Conservation (phyloP, 2,329 filamentous ascomycete genomes). For the Westerdykella sp. region DNA sequence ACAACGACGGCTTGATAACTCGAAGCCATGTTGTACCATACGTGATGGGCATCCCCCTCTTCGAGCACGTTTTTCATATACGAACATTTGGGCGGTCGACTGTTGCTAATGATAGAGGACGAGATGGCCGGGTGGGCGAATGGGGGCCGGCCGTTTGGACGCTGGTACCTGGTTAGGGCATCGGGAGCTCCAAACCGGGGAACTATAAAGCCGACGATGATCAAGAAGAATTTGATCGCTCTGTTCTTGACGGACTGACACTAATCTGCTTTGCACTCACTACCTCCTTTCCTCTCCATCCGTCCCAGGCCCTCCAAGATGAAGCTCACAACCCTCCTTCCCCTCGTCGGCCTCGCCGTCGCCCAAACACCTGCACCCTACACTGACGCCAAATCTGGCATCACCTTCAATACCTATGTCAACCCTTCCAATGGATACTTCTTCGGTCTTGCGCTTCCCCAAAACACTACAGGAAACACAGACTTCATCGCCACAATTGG, state of each 20-base stretch:
- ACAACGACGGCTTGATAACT: neutral
- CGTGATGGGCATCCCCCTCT: too few relatives aligned
- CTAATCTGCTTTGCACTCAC: neutral
- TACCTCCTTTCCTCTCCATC: neutral
- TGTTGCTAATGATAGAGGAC: neutral
- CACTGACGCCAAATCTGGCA: constrained; percentile 23
- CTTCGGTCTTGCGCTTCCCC: constrained; percentile 47
- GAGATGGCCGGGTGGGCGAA: neutral
- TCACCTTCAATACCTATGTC: constrained; percentile 22
- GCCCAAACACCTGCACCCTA: constrained; percentile 19
- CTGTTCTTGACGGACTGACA: neutral
- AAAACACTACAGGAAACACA: constrained; percentile 34
- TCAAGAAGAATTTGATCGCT: too few relatives aligned
- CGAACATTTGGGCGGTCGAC: too few relatives aligned
- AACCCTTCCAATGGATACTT: constrained; percentile 35
- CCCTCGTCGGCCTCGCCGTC: constrained; percentile 6
- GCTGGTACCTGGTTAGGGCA: neutral
- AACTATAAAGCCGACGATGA: neutral
- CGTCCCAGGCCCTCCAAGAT: constrained; percentile 7
- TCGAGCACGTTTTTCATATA: too few relatives aligned
- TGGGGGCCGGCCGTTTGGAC: neutral
- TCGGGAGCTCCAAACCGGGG: neutral
- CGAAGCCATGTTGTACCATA: too few relatives aligned
- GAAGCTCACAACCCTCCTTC: constrained; percentile 15
- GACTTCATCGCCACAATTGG: constrained; percentile 52